These are phyloP conservation scores for Babesia gibsoni DNA, from an alignment of 169 alveolate genomes.

Conservation along the genomic window DNA sequence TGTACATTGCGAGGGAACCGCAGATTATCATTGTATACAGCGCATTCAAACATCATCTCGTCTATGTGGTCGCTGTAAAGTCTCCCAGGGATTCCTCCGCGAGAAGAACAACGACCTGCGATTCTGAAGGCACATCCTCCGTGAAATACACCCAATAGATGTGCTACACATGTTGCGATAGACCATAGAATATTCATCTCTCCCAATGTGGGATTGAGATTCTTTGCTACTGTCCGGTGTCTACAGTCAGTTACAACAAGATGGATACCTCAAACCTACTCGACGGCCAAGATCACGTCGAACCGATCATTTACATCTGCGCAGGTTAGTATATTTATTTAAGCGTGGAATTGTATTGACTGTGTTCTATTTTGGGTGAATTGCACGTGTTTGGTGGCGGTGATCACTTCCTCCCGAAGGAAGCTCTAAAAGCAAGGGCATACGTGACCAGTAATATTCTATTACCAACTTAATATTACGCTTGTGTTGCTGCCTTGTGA, in stretches of 20 bases:
- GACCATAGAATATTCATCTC: neutral
- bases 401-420: too few species aligned
- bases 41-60: constrained; percentile 68
- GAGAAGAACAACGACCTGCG: neutral
- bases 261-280: constrained; percentile 17
- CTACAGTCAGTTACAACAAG: constrained; percentile 10
- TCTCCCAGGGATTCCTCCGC: neutral
- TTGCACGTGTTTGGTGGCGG: too few species aligned
- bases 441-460: too few species aligned
- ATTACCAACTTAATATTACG: too few species aligned
- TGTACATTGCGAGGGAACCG: constrained; percentile 36
- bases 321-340: constrained; percentile 33
- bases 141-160: neutral
- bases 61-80: constrained; percentile 51
- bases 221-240: neutral
- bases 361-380: too few species aligned
- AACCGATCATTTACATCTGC: constrained; percentile 62
- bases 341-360: neutral
- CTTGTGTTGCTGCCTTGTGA: too few species aligned
- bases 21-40: constrained; percentile 30
- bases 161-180: neutral
- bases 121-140: constrained; percentile 2
- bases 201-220: neutral
- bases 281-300: constrained; percentile 41
- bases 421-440: too few species aligned